Base-by-base conservation (phyloP, 2,329 filamentous ascomycete genomes). In the Phoma sp. region DNA sequence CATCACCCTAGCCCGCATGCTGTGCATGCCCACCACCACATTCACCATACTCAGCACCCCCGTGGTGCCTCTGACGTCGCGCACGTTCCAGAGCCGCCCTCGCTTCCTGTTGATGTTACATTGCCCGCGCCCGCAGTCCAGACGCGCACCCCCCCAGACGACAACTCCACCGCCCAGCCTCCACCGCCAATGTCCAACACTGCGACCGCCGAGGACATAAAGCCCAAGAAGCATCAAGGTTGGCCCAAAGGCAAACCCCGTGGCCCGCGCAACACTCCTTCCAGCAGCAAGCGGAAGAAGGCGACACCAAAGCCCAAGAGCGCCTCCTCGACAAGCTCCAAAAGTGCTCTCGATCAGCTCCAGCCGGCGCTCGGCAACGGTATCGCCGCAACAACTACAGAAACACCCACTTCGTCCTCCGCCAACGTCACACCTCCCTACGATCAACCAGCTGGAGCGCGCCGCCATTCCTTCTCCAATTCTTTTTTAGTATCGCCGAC, bases 211-310 rank as follows among this genome's bases (percentile, higher is more conserved):
- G 42, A 49, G 24, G 46, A 54, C 39, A 2, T 49, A 27, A 75
- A 72, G 54, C 57, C 66, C 2, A 76, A 73, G 51, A 70, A 69
- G 51, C 66, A 71, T 51, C 72, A 77, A 55, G 76, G 76, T 10
- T 77, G 74, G 75, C 76, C 77, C 10, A 81, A 80, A 61, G 78
- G 77, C 32, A 80, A 80, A 57, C 72, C 78, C 11, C 71, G 77
- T 40, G 75, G 73, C 7, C 64, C 77, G 44, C 73, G 74, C 39
- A 65, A 58, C 25, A 67, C 71, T 23, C 70, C 72, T 36, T 60
- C 68, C 7, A 64, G 64, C n/a, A 65, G 67, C 43, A 78, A 75
- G 60, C 76, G 72, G 56, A 78, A 76, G 57, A 77, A 68, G 60
- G 66, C 69, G 24, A 69, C 68, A 1, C 67, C 67, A 13, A 77